Evolutionary conservation across 2,329 filamentous ascomycete genomes (phyloP), one percentile per base, ranked within the genome.

Genomic region (Lecanicillium sp.): DNA sequence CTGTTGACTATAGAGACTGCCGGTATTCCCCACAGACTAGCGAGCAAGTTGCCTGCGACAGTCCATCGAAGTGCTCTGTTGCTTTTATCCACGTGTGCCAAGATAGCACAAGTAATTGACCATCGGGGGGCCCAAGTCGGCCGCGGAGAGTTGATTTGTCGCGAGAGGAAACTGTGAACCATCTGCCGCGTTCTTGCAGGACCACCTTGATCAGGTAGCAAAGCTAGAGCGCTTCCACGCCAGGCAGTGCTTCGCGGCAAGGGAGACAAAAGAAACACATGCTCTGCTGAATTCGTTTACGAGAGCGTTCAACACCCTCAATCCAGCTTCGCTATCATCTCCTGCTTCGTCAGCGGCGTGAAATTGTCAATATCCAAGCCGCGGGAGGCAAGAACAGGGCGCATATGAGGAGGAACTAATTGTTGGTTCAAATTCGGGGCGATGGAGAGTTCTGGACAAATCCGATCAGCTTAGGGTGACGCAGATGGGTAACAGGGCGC

Each of bases 261-360:
- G 18, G 33, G 33, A 33, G 29, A 33, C n/a, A 41, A 31, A 30
- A 34, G 39, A 28, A 37, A 29, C 22, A 25, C 22, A 25, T 7
- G 22, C 22, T 11, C 22, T 25, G 22, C 6, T 25, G 22, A 25
- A 25, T 37, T 20, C 29, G 34, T 29, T 29, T 29, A 15, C 22
- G 37, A 22, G 34, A 34, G 27, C 28, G 18, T 29, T 29, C 8
- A 17, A 7, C 8, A 18, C 28, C n/a, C 64, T 89, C 83, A 98
- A 68, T 98, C 92, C 64, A 98, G 73, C 64, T 89, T 87, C 43
- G 92, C 92, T 70, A 95, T 86, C 92, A 98, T 96, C 62, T 95
- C 87, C 55, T 92, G 83, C 71, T 88, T 94, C 55, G 83, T 71
- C 69, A 98, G 73, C 33, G 90, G 90, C 52, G 80, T 87, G 64